Base-by-base conservation (phyloP, 495 filamentous ascomycete genomes). In the Aeminium ludgeri region DNA sequence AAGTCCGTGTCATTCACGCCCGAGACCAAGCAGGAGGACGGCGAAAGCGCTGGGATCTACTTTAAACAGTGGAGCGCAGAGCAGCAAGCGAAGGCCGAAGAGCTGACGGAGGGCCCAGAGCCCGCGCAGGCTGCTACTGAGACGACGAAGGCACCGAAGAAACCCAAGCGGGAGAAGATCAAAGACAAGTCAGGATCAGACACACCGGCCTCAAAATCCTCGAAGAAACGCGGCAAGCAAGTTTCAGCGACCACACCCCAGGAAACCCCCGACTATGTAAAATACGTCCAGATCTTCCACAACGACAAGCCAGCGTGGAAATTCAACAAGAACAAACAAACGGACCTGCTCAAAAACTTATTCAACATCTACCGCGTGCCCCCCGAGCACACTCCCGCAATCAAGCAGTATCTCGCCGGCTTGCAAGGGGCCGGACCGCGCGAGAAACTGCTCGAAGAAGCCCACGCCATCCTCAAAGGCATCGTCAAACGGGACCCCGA, bases 271-370 rank as follows among this genome's bases (percentile, higher is more conserved):
- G 42, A 36, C 4, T 74, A 82, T 42, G 69, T 91, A 29, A 63
- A 60, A 16, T 93, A 93, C 56, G 66, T 94, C 16, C 67, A 64
- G 18, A 67, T 69, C 55, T 86, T 82, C 68, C 62, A 78, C 55
- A 69, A 67, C 32, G 65, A 72, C 34, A 74, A 71, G 32, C 58
- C 65, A 0, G 64, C 60, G 29, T 94, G 86, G 86, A 94, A 92
- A 59, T 94, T 94, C 63, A 86, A 86, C 64, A 94, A 94, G 63
- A 79, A 77, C 41, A 71, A 80, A 54, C 83, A 92, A 61, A 80
- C 73, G 12, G 70, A 78, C 41, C 60, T 94, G 12, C 71, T 94
- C 57, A 86, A 86, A 61, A 73, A 89, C 55, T 58, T 82, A 17
- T 82, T 86, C 51, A 74, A 80, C 42, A 55, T 73, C 34, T 64